phyloP scores from a whole-genome alignment of 164 flowering plant genomes.

The Tinospora cordifolia region DNA sequence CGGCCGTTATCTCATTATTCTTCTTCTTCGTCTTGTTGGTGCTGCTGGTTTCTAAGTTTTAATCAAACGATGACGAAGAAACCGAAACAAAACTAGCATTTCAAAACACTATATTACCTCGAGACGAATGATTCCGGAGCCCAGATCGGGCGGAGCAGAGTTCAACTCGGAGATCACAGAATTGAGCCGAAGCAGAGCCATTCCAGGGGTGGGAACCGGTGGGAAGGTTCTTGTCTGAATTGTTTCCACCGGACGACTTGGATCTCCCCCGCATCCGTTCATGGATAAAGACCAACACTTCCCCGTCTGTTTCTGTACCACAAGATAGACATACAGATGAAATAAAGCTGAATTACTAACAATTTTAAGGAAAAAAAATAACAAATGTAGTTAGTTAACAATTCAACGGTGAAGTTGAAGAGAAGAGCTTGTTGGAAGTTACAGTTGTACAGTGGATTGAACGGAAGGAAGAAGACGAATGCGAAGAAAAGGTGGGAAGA shows the following conservation, averaged over 20 bases:
- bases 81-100: no score
- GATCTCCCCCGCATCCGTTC: constrained; percentile 70
- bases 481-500: not conserved
- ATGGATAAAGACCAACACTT: constrained; percentile 37
- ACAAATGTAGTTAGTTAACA: not conserved
- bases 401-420: not conserved
- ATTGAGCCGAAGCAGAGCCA: constrained; percentile 46
- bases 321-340: not conserved
- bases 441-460: not conserved
- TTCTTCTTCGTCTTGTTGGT: no score
- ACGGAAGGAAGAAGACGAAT: constrained; percentile 3
- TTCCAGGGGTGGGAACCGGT: constrained; percentile 37
- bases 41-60: no score
- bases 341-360: not conserved
- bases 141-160: constrained; percentile 31
- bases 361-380: not conserved
- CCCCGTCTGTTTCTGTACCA: not conserved
- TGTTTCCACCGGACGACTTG: constrained; percentile 35
- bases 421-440: not conserved
- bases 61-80: no score
- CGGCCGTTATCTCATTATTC: no score
- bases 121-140: constrained; percentile 65
- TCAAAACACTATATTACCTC: constrained; percentile 30
- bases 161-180: constrained; percentile 39
- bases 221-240: constrained; percentile 52